Percentiles rank a stretch among this genome's conserved stretches.
Conservation (phyloP, 1,284 basidiomycete genomes). For the Phaffia rhodozyma region DNA sequence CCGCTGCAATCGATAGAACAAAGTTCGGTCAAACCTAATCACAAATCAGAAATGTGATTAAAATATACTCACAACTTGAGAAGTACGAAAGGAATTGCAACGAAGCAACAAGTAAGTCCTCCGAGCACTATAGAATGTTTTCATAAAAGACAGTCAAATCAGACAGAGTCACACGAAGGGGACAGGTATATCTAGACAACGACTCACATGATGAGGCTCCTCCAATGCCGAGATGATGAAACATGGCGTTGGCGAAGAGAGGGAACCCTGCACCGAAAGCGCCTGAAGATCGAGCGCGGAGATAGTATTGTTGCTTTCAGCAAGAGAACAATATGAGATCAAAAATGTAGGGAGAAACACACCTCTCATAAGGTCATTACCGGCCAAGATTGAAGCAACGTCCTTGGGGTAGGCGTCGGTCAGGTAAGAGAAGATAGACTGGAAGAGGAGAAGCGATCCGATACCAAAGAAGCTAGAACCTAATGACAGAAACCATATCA, state of each 20-base stretch:
- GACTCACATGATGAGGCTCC: constrained; percentile 23
- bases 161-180: neutral
- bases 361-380: constrained; percentile 6
- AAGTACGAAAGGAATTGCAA: constrained; percentile 23
- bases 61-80: neutral
- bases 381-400: constrained; percentile 16
- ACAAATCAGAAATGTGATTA: too few species aligned
- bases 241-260: constrained; percentile 21
- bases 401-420: constrained; percentile 18
- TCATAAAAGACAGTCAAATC: neutral
- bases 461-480: constrained; percentile 24
- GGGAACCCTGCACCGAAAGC: constrained; percentile 16
- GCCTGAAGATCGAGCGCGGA: neutral
- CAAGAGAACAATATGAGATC: constrained; percentile 18
- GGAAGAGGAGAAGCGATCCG: constrained; percentile 23
- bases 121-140: neutral
- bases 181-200: constrained; percentile 9
- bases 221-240: constrained; percentile 25
- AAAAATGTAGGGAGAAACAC: constrained; percentile 17
- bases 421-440: constrained; percentile 17
- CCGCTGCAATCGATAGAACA: neutral
- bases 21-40: too few species aligned
- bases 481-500: neutral
- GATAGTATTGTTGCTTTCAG: too few species aligned
- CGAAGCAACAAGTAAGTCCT: constrained; percentile 16